Evolutionary conservation across 495 filamentous ascomycete genomes (phyloP), one percentile per base, ranked within the genome.

Genomic region (Chaetomium cochliodes): DNA sequence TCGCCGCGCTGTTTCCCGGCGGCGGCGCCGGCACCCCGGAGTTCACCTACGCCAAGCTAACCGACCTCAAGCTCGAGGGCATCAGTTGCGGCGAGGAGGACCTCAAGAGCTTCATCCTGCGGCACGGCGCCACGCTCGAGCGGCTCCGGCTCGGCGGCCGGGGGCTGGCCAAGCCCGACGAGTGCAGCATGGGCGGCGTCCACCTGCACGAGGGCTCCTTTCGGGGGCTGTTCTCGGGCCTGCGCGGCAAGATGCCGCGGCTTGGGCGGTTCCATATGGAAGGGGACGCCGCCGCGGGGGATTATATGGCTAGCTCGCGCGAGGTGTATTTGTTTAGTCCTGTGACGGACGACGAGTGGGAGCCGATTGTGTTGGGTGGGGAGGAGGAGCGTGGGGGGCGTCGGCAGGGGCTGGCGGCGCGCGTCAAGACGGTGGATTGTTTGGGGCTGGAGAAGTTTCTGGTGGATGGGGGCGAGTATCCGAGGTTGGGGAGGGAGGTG

Each of bases 251-350:
- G 53, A 65, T 80, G 53, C 69, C 72, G 3, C 66, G 69, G 39
- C 74, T 82, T 28, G 64, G 75, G 57, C 71, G 77, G 11, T 68
- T 82, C 44, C 78, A 80, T 41, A 67, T 82, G 58, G 79, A 82
- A 52, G 80, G 80, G 18, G 79, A 80, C 47, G 76, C 78, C 30
- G 76, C 79, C 52, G 78, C 75, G 33, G 78, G 78, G 37, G 72
- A 78, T 37, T 67, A 70, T 23, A 68, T 72, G 53, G 68, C 76
- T 0, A 71, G 71, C 46, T 71, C 75, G 9, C 69, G 78, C 58
- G 80, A 82, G 67, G 64, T 73, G 22, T 81, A 77, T 65, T 73
- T 74, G 69, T 82, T 82, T 66, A 72, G 76, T 54, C 70, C 78
- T 18, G 69, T 77, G 55, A 77, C 74, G 25, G 77, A 80, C 50